Conservation (phyloP, 768 basidiomycete species). For the Termitomyces sp. region DNA sequence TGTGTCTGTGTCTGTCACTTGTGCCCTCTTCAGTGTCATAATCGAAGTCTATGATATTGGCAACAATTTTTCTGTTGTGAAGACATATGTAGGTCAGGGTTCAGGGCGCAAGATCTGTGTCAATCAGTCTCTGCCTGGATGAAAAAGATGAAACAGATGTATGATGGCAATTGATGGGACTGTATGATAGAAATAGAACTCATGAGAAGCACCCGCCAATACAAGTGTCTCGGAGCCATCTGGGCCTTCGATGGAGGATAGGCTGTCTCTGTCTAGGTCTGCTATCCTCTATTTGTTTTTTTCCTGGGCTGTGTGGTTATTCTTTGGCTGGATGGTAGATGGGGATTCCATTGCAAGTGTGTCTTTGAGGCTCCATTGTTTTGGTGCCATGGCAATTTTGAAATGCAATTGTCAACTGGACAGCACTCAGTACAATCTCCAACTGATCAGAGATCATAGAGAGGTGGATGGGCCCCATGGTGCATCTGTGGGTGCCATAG, state of each 20-base stretch:
- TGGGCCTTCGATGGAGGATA: conserved; percentile 3
- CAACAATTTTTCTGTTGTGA: conserved; percentile 10
- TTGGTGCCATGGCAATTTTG: not conserved
- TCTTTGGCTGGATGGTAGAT: conserved; percentile 3
- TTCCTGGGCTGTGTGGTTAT: not conserved
- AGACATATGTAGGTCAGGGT: not conserved
- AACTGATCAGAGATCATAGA: conserved; percentile 4
- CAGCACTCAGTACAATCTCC: conserved; percentile 1
- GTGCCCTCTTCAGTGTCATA: not conserved
- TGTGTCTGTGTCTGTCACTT: conserved; percentile 9
- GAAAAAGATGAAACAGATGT: not conserved
- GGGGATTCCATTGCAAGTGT: conserved; percentile 2
- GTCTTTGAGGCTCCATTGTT: not conserved
- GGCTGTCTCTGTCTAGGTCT: not conserved
- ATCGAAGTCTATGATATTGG: conserved; percentile 11
- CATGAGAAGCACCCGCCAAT: not conserved
- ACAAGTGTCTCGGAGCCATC: conserved; percentile 8
- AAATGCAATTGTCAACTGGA: not conserved
- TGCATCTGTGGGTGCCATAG: not conserved
- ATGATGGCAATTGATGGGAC: not conserved
- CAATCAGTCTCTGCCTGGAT: not conserved
- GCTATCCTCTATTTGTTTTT: not conserved
- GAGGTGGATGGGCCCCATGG: conserved; percentile 3
- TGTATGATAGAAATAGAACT: not conserved
- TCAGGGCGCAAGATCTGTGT: not conserved